Evolutionary conservation across 2,329 filamentous ascomycete genomes (phyloP), one percentile per base, ranked within the genome.

Genomic region (Diaporthe helianthi): DNA sequence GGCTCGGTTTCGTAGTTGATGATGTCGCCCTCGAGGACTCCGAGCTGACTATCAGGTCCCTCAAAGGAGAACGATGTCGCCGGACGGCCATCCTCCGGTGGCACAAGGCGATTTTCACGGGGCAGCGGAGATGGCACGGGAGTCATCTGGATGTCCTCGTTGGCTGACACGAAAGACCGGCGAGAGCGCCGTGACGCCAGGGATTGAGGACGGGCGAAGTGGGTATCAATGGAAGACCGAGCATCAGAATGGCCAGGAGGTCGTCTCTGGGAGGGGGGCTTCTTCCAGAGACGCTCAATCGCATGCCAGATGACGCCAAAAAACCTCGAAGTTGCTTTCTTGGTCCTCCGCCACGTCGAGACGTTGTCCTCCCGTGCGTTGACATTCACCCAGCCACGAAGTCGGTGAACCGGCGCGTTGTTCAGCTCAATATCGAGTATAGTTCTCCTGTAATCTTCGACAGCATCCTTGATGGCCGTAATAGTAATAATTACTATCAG

Each of bases 401-500:
- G 84, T 69, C 95, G 90, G 80, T 99, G 95, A 12, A 98, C 93
- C 0, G 94, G 93, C 2, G 96, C 96, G 78, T 99, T 98, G 81
- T 99, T 99, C 71, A 99, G 86, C 76, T 97, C 92, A 73, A 91
- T 97, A 78, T 99, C 96, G 51, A 97, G 89, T 49, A 94, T 85
- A 0, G 95, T 98, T 80, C 96, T 87, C 75, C 96, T 88, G 84
- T 93, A 98, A 81, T 99, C 96, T 80, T 99, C 96, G 72, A 98
- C 91, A n/a, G 90, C 96, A 78, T 99, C 96, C 80, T 98, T 99
- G 79, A 98, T 87, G 31, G 93, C 90, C 1, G 96, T 99, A 65
- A 98, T 88, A 71, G 87, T 82, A 66, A 99, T 85, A 80, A 99
- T 98, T 76, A 97, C 91, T 74, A 99, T 98, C 73, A 99, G 84